Evolutionary conservation across 2,329 filamentous ascomycete genomes (phyloP).

Genomic region (Penicillium sp.): DNA sequence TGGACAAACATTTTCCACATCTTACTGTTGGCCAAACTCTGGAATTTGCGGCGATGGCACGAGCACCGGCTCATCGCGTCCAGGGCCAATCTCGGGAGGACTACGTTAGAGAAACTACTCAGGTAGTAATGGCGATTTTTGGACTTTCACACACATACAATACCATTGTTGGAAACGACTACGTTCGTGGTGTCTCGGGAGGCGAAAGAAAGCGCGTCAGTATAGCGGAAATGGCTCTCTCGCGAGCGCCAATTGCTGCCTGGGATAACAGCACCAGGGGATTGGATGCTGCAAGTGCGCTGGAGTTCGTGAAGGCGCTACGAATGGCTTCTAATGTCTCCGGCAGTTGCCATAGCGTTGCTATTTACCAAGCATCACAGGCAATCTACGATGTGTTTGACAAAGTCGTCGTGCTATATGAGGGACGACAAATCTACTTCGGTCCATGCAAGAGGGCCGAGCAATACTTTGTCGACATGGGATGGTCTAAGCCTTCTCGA

Average conservation of each 20-base stretch:
- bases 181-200: slow-evolving; percentile 67
- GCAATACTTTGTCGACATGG: slow-evolving; percentile 64
- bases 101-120: slow-evolving; percentile 59
- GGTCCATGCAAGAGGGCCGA: slow-evolving; percentile 61
- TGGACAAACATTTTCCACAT: slow-evolving; percentile 61
- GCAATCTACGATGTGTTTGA: slow-evolving; percentile 57
- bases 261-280: slow-evolving; percentile 77
- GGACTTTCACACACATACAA: slow-evolving; percentile 68
- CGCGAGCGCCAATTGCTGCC: slow-evolving; percentile 60
- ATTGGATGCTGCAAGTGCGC: slow-evolving; percentile 67
- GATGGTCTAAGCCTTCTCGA: slow-evolving; percentile 68
- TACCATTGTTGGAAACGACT: slow-evolving; percentile 74
- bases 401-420: slow-evolving; percentile 64
- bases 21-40: slow-evolving; percentile 71
- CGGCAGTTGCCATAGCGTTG: slow-evolving; percentile 59
- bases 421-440: slow-evolving; percentile 69
- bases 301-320: slow-evolving; percentile 68
- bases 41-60: slow-evolving; percentile 65
- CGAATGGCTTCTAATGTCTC: slow-evolving; percentile 62
- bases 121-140: slow-evolving; percentile 67
- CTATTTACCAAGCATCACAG: slow-evolving; percentile 66
- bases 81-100: slow-evolving; percentile 59
- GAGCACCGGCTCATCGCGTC: slow-evolving; percentile 60
- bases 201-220: slow-evolving; percentile 76
- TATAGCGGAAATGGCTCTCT: slow-evolving; percentile 72